phyloP scores from a whole-genome alignment of 129 eudicot species.

The Pseudognaphalium luteoalbum region DNA sequence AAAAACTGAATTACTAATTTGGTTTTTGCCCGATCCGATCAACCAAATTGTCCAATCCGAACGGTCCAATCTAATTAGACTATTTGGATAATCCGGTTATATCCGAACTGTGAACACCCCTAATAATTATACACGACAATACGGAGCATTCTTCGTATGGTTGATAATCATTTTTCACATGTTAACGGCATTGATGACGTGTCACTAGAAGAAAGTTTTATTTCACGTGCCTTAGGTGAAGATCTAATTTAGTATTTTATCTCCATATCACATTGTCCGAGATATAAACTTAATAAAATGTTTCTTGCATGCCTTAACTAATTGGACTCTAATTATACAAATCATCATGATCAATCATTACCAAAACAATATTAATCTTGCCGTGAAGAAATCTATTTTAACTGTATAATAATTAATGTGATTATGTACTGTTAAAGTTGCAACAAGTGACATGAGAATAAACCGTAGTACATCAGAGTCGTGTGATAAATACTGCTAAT shows the following conservation, averaged over 20 bases:
- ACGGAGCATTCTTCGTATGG: background rate
- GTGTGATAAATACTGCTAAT: background rate
- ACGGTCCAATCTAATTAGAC: too few species aligned
- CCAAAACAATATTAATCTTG: conserved; percentile 27
- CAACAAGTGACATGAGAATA: background rate
- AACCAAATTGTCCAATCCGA: too few species aligned
- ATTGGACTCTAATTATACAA: background rate
- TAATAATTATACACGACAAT: background rate
- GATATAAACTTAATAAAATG: conserved; percentile 10
- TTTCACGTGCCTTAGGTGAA: conserved; percentile 13
- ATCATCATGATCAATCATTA: conserved; percentile 1
- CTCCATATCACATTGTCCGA: background rate
- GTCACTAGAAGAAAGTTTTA: background rate
- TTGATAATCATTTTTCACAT: background rate
- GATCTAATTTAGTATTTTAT: conserved; percentile 3
- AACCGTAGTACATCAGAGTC: background rate
- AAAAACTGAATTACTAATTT: too few species aligned
- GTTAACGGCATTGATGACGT: background rate
- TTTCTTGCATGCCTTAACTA: background rate
- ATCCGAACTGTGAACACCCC: too few species aligned
- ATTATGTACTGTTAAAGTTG: background rate
- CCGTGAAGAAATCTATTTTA: background rate
- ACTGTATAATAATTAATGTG: conserved; percentile 3
- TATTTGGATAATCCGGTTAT: too few species aligned
- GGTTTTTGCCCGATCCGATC: too few species aligned